A percentile compares a stretch with the other conserved stretches of the same genome.
These are phyloP conservation scores for Biscutella laevigata DNA, from an alignment of 441 rosid genomes.

Conservation along the genomic window DNA sequence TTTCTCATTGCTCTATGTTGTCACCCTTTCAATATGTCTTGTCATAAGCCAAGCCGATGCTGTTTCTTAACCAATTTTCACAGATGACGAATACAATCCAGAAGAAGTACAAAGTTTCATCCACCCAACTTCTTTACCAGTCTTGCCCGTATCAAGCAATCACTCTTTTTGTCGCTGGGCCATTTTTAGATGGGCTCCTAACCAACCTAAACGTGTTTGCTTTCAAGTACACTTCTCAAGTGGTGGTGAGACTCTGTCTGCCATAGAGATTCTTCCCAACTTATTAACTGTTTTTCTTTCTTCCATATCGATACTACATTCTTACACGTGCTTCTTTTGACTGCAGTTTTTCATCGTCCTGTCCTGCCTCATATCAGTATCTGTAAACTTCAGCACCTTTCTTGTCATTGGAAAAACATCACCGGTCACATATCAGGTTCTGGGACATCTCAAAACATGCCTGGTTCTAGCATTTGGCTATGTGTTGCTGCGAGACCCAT, in stretches of 20 bases:
- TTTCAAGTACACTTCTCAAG: slow-evolving; percentile 90
- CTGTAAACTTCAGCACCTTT: slow-evolving; percentile 97
- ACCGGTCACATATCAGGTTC: slow-evolving; percentile 95
- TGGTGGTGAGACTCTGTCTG: slow-evolving; percentile 69
- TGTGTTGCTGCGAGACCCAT: slow-evolving; percentile 76
- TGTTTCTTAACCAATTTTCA: slow-evolving; percentile 33
- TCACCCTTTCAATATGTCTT: not conserved
- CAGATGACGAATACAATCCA: slow-evolving; percentile 99
- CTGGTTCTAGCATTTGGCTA: slow-evolving; percentile 94
- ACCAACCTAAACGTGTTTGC: slow-evolving; percentile 88
- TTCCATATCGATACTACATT: no score
- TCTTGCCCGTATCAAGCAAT: slow-evolving; percentile 96
- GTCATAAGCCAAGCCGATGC: slow-evolving; percentile 10
- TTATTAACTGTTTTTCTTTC: no score
- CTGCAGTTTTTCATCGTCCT: slow-evolving; percentile 96
- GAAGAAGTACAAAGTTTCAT: slow-evolving; percentile 96
- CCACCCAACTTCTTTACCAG: slow-evolving; percentile 93
- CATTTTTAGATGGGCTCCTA: slow-evolving; percentile 84
- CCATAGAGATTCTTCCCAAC: not conserved
- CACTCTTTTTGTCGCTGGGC: slow-evolving; percentile 82
- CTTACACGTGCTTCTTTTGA: slow-evolving; percentile 21
- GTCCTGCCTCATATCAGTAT: slow-evolving; percentile 92
- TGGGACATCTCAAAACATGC: slow-evolving; percentile 95
- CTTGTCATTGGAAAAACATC: slow-evolving; percentile 97
- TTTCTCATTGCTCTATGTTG: slow-evolving; percentile 6